A percentile compares a stretch with the other conserved stretches of the same genome.
Evolutionary conservation across 306 rosid genomes (phyloP).

Genomic region (Vigna reflexopilosa): DNA sequence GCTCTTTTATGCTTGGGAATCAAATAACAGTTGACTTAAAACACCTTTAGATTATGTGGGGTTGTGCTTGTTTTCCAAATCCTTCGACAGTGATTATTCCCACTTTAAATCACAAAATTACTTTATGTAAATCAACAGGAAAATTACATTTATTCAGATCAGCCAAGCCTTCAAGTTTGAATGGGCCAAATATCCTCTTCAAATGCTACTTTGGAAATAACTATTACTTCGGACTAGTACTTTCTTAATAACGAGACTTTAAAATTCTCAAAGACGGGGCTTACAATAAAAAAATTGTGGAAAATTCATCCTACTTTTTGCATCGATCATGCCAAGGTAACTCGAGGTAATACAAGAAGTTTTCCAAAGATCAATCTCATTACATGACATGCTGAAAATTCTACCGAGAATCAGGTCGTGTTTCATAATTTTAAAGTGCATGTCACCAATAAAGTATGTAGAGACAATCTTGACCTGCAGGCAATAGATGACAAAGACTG

Average conservation of each 20-base stretch:
- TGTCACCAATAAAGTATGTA: constrained; percentile 21
- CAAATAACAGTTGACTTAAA: background rate
- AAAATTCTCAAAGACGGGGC: background rate
- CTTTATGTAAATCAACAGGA: too few relatives aligned
- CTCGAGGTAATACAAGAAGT: background rate
- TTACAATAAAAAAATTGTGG: background rate
- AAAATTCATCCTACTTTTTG: background rate
- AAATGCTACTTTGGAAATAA: background rate
- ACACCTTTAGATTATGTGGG: too few relatives aligned
- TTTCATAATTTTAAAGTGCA: background rate
- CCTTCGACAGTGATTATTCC: too few relatives aligned
- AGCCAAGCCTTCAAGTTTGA: too few relatives aligned
- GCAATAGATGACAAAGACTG: constrained; percentile 5
- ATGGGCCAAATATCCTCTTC: background rate
- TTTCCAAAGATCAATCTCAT: background rate
- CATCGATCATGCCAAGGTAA: background rate
- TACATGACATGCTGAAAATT: background rate
- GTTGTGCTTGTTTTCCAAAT: too few relatives aligned
- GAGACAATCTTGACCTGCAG: constrained; percentile 11
- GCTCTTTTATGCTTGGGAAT: background rate
- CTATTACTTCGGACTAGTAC: background rate
- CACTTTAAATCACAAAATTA: too few relatives aligned
- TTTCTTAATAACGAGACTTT: background rate
- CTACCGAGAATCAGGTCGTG: background rate
- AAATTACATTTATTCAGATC: too few relatives aligned